Evolutionary conservation across 169 alveolate genomes (phyloP), one percentile per base, ranked within the genome.

Genomic region (Plasmodium vivax): DNA sequence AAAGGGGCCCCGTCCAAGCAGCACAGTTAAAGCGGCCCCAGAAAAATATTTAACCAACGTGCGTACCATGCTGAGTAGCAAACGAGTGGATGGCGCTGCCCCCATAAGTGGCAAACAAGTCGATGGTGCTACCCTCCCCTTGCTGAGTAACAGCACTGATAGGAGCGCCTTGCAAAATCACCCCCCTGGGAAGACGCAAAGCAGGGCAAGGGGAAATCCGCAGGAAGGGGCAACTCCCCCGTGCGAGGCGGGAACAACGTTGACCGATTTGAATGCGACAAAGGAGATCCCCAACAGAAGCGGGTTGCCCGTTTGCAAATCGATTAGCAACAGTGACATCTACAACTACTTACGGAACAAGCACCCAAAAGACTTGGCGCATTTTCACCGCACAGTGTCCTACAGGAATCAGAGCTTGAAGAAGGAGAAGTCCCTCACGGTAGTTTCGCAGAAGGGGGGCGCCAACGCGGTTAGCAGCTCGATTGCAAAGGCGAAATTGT

Each of bases 321-420:
- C 93, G 10, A 51, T 85, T 74, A 47, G 68, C 30, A 88, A 88
- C 72, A 80, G 90, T 80, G 82, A 79, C 27, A 79, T 88, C 79
- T 88, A 62, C 82, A 56, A 88, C 79, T 77, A 88, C 68, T 34
- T 88, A 58, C 56, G 75, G 72, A 88, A 88, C 72, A 47, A 77
- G 2, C 54, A 87, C 71, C 56, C 68, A 27, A 88, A 80, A 41
- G 62, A 43, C 2, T 19, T 68, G 32, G 36, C 87, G 47, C 80
- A 88, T 47, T 79, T 54, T 41, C 73, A 88, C 71, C 94, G 94
- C 27, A 88, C 94, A 7, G 83, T 41, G 2, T 88, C 94, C 23
- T 56, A 79, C 51, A 79, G 94, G 19, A 88, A 80, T 5, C 80
- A 38, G 30, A 88, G 58, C 16, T 79, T 80, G 71, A 88, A 58